Conservation (phyloP, 371 early-diverging fungal genomes). For the Apophysomyces ossiformis region DNA sequence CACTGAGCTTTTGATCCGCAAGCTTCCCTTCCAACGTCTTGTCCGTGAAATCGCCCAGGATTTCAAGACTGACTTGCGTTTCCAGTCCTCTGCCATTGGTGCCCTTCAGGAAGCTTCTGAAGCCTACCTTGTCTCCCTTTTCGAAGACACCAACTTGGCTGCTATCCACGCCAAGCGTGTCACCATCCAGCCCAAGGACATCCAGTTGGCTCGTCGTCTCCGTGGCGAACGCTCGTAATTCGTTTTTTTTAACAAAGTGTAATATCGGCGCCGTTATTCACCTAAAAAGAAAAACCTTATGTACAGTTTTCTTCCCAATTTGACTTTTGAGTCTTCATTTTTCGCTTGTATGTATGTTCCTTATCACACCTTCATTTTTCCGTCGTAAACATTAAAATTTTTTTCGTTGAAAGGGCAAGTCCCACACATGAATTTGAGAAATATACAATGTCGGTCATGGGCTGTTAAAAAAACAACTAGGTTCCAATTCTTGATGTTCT, state of each 20-base stretch:
- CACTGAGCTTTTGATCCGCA: conserved; percentile 97
- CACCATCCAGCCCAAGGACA: conserved; percentile 99
- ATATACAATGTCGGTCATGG: no score
- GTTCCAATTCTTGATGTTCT: not conserved
- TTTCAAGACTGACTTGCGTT: conserved; percentile 97
- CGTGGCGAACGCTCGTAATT: conserved; percentile 88
- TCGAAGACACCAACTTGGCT: conserved; percentile 98
- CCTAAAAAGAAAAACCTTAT: conserved; percentile 13
- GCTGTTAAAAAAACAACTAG: no score
- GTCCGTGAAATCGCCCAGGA: conserved; percentile 96
- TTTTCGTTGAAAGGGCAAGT: conserved; percentile 6
- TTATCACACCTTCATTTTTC: conserved; percentile 3
- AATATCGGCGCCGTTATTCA: conserved; percentile 12
- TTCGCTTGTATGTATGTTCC: conserved; percentile 12
- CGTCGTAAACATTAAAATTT: conserved; percentile 6
- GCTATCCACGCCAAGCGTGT: conserved; percentile 99
- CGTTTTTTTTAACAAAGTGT: conserved; percentile 13
- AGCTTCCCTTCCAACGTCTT: conserved; percentile 98
- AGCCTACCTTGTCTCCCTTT: conserved; percentile 95
- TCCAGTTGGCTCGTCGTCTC: conserved; percentile 97
- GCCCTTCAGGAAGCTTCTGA: conserved; percentile 99
- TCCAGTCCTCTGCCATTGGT: conserved; percentile 97
- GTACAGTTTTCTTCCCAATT: conserved; percentile 14
- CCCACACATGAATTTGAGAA: not conserved
- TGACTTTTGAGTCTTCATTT: conserved; percentile 6